Evolutionary conservation across 129 eudicot genomes (phyloP), one percentile per base, ranked within the genome.

Genomic region (Flaveria brownii): DNA sequence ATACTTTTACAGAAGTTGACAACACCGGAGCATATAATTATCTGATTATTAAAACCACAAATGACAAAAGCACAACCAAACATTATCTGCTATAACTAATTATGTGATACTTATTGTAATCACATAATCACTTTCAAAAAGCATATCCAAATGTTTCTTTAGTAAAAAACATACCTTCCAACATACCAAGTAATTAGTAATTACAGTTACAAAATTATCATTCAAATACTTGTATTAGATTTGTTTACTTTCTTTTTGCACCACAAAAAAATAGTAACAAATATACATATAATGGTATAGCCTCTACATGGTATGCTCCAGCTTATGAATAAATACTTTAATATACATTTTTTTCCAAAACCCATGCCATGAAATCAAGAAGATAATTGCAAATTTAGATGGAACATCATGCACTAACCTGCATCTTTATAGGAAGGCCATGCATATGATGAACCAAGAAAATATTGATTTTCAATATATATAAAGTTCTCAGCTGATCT

Each of bases 381-480:
- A 68, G 56, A 45, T 68, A 10, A 45, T n/a, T 69, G 23, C 25
- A 46, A 50, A 49, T 50, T 43, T 60, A 47, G 33, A 75, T 75
- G 28, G 49, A 75, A 56, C 14, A 36, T 18, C 22, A 55, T 60
- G 54, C 13, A 2, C 76, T 71, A 45, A 90, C 97, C 95, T 89
- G 97, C 90, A 65, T 78, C 71, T 75, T 56, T 86, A 74, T 82
- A 78, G 70, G 86, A 76, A 6, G 87, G 82, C 96, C 97, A 92
- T 79, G 93, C 97, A 79, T 82, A 92, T 30, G 97, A 92, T 75
- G 97, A 92, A n/a, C 97, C 97, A 46, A 92, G 83, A 80, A 92
- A 92, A 81, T 92, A 92, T 74, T 92, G 97, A 81, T 92, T 92
- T 76, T 92, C 97, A 70, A 92, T 92, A 74, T 92, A 92, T 59